A percentile compares a stretch with the other conserved stretches of the same genome.
Conservation (phyloP, 805 yeast genomes). For the Teunomyces lycoperdinae region DNA sequence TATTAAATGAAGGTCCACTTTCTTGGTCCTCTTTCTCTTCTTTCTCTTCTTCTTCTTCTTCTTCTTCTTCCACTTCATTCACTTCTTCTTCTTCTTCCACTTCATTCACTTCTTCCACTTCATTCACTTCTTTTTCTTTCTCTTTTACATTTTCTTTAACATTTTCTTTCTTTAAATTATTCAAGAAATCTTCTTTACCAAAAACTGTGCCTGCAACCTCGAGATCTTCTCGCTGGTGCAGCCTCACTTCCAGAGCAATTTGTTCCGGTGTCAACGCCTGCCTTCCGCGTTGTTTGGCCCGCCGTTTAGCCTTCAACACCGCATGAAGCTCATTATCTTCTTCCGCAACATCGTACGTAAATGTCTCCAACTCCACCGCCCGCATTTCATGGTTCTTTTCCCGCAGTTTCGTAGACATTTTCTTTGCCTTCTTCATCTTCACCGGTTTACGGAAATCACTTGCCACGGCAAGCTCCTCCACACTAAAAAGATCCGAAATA, state of each 20-base stretch:
- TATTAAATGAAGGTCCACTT: neutral
- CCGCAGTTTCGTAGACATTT: neutral
- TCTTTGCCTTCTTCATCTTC: slow-evolving; percentile 36
- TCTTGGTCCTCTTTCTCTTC: neutral
- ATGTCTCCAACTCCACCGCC: slow-evolving; percentile 27
- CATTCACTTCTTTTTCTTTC: slow-evolving; percentile 22
- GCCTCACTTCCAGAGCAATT: slow-evolving; percentile 37
- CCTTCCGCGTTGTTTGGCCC: slow-evolving; percentile 28
- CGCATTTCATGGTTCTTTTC: slow-evolving; percentile 22
- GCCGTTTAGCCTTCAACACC: slow-evolving; percentile 24
- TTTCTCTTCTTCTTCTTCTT: neutral
- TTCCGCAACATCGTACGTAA: slow-evolving; percentile 19
- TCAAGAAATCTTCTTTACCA: slow-evolving; percentile 19
- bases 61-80: slow-evolving; percentile 13
- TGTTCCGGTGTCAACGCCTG: slow-evolving; percentile 27
- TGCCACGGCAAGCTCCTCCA: slow-evolving; percentile 6
- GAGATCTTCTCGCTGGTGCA: slow-evolving; percentile 15
- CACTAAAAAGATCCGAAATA: slow-evolving; percentile 6
- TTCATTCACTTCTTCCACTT: slow-evolving; percentile 24
- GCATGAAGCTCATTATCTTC: slow-evolving; percentile 36
- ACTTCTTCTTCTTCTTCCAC: slow-evolving; percentile 12
- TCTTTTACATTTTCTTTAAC: slow-evolving; percentile 18
- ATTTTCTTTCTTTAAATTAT: slow-evolving; percentile 15
- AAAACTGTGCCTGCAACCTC: slow-evolving; percentile 24
- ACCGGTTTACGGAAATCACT: slow-evolving; percentile 19